Percentiles rank a stretch among this genome's conserved stretches.
Evolutionary conservation across 345 rosid genomes (phyloP).

Genomic region (Corchorus olitorius): DNA sequence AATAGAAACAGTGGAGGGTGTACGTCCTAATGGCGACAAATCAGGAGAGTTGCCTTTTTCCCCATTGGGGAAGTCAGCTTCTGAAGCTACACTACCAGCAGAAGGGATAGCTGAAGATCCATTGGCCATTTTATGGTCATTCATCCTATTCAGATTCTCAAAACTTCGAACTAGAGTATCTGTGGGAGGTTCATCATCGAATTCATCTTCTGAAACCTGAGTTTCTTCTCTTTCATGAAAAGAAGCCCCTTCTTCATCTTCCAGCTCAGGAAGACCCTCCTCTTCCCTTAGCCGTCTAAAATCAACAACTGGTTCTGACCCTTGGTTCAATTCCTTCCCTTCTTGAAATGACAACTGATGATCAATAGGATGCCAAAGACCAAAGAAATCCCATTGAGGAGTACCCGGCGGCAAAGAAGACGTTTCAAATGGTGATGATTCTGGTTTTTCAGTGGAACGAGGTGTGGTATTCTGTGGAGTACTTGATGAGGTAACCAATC

Average conservation of each 20-base stretch:
- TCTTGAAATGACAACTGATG: constrained; percentile 57
- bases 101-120: constrained; percentile 45
- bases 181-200: constrained; percentile 57
- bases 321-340: constrained; percentile 40
- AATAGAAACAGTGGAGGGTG: constrained; percentile 34
- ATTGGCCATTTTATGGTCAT: constrained; percentile 42
- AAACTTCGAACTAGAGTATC: constrained; percentile 75
- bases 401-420: constrained; percentile 54
- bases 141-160: constrained; percentile 63
- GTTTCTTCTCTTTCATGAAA: constrained; percentile 60
- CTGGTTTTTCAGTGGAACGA: constrained; percentile 45
- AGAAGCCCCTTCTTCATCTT: constrained; percentile 60
- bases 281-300: constrained; percentile 51
- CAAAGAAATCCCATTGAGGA: constrained; percentile 90
- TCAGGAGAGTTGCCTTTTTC: constrained; percentile 66
- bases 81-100: constrained; percentile 44
- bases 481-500: constrained; percentile 54
- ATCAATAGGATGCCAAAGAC: constrained; percentile 65
- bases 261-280: constrained; percentile 67
- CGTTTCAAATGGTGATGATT: constrained; percentile 50
- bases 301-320: constrained; percentile 48
- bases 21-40: constrained; percentile 66
- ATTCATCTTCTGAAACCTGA: constrained; percentile 69
- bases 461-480: constrained; percentile 45
- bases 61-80: constrained; percentile 49